A percentile compares a stretch with the other conserved stretches of the same genome.
phyloP scores from a whole-genome alignment of 2,329 filamentous ascomycete genomes.

The Fusarium duplospermum region DNA sequence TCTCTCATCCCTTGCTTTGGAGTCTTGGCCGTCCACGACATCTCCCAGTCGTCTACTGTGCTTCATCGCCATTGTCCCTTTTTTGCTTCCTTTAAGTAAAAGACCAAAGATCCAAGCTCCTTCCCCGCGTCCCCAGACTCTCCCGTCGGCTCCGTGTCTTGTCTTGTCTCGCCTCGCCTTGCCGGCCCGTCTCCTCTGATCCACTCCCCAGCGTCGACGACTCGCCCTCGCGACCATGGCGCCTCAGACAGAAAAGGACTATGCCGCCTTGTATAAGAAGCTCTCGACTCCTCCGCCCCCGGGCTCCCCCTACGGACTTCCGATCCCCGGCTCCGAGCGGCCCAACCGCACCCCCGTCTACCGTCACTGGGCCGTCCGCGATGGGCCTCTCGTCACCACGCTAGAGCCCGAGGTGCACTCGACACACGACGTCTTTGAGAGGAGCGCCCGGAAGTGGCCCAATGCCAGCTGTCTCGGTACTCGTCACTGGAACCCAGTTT shows the following conservation, averaged over 20 bases:
- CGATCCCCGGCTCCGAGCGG: constrained; percentile 79
- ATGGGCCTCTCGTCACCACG: constrained; percentile 77
- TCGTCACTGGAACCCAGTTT: constrained; percentile 80
- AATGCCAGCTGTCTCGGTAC: constrained; percentile 81
- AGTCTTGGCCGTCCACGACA: neutral
- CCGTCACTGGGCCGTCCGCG: constrained; percentile 81
- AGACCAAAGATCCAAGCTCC: constrained; percentile 12
- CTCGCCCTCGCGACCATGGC: constrained; percentile 46
- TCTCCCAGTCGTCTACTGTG: constrained; percentile 1
- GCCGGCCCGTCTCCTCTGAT: constrained; percentile 17
- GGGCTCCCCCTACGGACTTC: constrained; percentile 81
- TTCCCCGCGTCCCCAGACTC: constrained; percentile 15
- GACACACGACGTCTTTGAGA: constrained; percentile 84
- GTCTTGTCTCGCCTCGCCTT: constrained; percentile 25
- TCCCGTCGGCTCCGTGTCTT: constrained; percentile 9
- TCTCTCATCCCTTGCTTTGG: constrained; percentile 1
- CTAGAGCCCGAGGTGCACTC: constrained; percentile 78
- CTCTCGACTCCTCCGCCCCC: constrained; percentile 74
- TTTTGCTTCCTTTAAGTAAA: constrained; percentile 8
- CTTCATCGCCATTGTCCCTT: constrained; percentile 8
- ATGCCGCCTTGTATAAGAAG: constrained; percentile 60
- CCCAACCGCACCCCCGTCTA: constrained; percentile 82
- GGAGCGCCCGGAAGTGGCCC: constrained; percentile 69
- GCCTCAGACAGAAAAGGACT: constrained; percentile 45
- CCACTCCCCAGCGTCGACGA: constrained; percentile 6